Evolutionary conservation across 2,329 filamentous ascomycete genomes (phyloP).

Genomic region (Xylariaceae sp.): DNA sequence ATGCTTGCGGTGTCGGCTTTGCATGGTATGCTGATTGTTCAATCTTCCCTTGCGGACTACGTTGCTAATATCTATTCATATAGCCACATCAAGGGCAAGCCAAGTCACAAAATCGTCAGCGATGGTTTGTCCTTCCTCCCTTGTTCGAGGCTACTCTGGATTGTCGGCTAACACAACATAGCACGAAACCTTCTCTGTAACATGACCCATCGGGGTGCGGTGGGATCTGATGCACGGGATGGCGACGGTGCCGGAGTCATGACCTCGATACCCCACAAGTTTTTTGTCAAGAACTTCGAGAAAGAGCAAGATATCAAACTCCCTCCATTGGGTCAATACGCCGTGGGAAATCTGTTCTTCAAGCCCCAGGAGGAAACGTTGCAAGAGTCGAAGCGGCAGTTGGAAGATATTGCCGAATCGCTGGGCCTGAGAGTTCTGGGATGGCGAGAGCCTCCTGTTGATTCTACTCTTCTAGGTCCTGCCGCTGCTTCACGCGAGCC

Average conservation of each 20-base stretch:
- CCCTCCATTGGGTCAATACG: slow-evolving; percentile 86
- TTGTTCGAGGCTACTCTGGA: background rate
- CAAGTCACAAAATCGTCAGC: slow-evolving; percentile 97
- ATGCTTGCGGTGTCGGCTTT: slow-evolving; percentile 99
- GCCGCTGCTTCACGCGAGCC: slow-evolving; percentile 92
- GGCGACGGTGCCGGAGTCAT: slow-evolving; percentile 98
- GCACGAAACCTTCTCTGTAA: slow-evolving; percentile 94
- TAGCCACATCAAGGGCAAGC: slow-evolving; percentile 93
- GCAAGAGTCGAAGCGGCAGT: slow-evolving; percentile 83
- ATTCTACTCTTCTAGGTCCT: slow-evolving; percentile 87
- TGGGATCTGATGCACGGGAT: slow-evolving; percentile 95
- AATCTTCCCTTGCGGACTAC: background rate
- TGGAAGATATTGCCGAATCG: slow-evolving; percentile 87
- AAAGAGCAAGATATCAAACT: slow-evolving; percentile 83
- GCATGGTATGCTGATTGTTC: slow-evolving; percentile 61
- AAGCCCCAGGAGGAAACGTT: slow-evolving; percentile 90
- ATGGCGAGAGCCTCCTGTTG: slow-evolving; percentile 92
- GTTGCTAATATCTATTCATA: slow-evolving; percentile 14
- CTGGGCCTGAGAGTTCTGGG: slow-evolving; percentile 86
- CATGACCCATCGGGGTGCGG: slow-evolving; percentile 99
- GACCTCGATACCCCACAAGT: slow-evolving; percentile 97
- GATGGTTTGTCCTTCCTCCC: slow-evolving; percentile 64
- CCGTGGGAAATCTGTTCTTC: slow-evolving; percentile 96
- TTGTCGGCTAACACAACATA: slow-evolving; percentile 37
- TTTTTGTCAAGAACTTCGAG: slow-evolving; percentile 98